Evolutionary conservation across 768 basidiomycete species (phyloP).

Genomic region (Postia placenta): DNA sequence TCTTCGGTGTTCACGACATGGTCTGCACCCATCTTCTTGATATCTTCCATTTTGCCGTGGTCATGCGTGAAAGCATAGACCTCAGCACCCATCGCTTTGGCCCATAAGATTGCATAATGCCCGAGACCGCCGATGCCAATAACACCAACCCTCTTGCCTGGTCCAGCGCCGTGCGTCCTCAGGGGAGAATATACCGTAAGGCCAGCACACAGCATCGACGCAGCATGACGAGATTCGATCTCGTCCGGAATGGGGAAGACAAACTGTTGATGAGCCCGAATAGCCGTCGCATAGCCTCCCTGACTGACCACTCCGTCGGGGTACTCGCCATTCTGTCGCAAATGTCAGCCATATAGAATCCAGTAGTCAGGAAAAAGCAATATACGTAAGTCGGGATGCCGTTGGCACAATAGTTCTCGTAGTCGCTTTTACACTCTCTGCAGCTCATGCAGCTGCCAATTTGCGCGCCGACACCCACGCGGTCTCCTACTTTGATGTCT

Average conservation of each 20-base stretch:
- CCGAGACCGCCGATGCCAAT: constrained; percentile 62
- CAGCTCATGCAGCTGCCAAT: constrained; percentile 47
- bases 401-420: constrained; percentile 53
- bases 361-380: neutral
- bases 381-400: constrained; percentile 33
- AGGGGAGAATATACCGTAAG: constrained; percentile 62
- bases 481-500: constrained; percentile 44
- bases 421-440: constrained; percentile 40
- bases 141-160: constrained; percentile 60
- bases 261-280: constrained; percentile 45
- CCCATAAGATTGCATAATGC: constrained; percentile 34
- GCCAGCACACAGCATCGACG: constrained; percentile 61
- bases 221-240: constrained; percentile 45
- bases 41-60: constrained; percentile 46
- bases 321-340: constrained; percentile 28
- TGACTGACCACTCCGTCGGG: constrained; percentile 33
- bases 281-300: constrained; percentile 42
- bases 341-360: neutral
- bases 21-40: constrained; percentile 50
- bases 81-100: constrained; percentile 50
- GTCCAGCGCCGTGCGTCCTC: constrained; percentile 44
- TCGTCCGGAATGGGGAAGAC: constrained; percentile 53
- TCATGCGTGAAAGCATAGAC: constrained; percentile 56
- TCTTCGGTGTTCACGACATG: constrained; percentile 41
- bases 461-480: constrained; percentile 47